phyloP scores from a whole-genome alignment of 352 stramenopile genomes.

The Phytopythium helicoides region DNA sequence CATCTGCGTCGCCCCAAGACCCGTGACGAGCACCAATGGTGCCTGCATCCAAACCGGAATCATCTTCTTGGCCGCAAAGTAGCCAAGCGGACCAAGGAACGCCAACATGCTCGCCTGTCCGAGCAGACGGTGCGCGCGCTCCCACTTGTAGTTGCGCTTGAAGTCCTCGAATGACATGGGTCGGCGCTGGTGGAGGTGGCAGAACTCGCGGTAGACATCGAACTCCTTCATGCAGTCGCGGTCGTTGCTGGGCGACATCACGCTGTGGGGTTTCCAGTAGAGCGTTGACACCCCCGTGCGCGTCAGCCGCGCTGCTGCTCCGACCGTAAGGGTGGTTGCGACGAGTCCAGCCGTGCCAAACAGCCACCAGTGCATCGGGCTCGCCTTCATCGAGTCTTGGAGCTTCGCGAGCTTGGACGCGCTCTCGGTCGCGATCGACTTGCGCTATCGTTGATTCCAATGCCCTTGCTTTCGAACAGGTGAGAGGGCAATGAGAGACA shows the following conservation, averaged over 20 bases:
- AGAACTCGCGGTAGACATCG: conserved; percentile 93
- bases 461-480: too few relatives aligned
- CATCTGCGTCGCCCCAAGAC: conserved; percentile 41
- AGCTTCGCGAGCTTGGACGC: conserved; percentile 14
- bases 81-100: conserved; percentile 88
- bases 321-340: conserved; percentile 95
- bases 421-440: not conserved
- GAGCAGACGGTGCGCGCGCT: conserved; percentile 92
- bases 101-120: conserved; percentile 89
- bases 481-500: not conserved
- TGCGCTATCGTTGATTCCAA: conserved; percentile 9
- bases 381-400: conserved; percentile 34
- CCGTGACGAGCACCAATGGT: conserved; percentile 34
- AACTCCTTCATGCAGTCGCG: conserved; percentile 94
- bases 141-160: conserved; percentile 94
- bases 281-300: conserved; percentile 93
- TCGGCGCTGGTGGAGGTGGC: conserved; percentile 92
- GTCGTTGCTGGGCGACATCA: conserved; percentile 74
- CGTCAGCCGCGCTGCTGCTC: conserved; percentile 94
- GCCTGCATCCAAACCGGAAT: conserved; percentile 52
- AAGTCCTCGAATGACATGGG: conserved; percentile 94
- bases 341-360: conserved; percentile 90
- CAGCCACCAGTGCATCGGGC: conserved; percentile 90
- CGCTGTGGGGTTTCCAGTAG: conserved; percentile 92
- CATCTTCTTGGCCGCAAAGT: conserved; percentile 86